phyloP scores from a whole-genome alignment of 2,329 filamentous ascomycete genomes.

The Calycina herbarum region DNA sequence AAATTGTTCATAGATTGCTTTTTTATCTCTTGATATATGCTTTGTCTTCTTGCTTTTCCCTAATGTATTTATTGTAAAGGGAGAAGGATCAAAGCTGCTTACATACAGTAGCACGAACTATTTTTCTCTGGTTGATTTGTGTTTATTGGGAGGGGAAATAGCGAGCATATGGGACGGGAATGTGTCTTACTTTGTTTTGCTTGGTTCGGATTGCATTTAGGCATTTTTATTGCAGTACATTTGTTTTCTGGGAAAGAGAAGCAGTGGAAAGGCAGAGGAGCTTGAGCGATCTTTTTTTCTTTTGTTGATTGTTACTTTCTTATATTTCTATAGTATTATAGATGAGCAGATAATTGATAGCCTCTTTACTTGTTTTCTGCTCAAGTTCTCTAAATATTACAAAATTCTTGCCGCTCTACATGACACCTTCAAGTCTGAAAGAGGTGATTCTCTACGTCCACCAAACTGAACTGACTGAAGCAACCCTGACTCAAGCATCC shows the following conservation, averaged over 20 bases:
- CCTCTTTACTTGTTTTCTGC: neutral
- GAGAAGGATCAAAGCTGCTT: neutral
- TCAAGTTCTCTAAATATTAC: neutral
- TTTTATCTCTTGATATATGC: neutral
- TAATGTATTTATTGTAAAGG: neutral
- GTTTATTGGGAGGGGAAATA: neutral
- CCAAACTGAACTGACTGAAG: too few relatives aligned
- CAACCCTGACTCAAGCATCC: too few relatives aligned
- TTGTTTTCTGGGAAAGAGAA: neutral
- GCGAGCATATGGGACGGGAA: neutral
- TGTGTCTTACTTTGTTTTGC: neutral
- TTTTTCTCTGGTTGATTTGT: neutral
- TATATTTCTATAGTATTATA: neutral
- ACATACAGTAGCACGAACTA: neutral
- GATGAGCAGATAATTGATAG: neutral
- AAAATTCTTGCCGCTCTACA: too few relatives aligned
- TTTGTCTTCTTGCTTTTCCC: neutral
- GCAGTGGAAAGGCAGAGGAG: neutral
- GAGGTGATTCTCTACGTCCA: too few relatives aligned
- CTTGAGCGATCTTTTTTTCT: neutral
- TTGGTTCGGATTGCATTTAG: neutral
- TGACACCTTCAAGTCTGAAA: too few relatives aligned
- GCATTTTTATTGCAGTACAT: neutral
- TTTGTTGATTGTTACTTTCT: neutral
- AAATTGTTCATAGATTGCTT: neutral